Conservation (phyloP, 345 rosid species). For the Hibiscus tridactylites region DNA sequence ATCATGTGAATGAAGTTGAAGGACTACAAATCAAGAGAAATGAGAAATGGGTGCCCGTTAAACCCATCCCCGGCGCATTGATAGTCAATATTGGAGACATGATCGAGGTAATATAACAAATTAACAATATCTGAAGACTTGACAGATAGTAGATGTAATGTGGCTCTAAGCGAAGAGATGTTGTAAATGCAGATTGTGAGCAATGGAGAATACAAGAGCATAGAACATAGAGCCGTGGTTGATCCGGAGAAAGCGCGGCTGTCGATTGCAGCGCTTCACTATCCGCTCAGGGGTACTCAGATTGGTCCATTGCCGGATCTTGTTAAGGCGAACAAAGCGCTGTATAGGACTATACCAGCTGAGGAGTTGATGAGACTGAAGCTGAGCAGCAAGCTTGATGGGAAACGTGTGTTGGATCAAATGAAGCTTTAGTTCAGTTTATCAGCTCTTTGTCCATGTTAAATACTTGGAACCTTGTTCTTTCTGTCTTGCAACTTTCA, state of each 20-base stretch:
- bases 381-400: slow-evolving; percentile 26
- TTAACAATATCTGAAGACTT: neutral
- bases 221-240: slow-evolving; percentile 10
- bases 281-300: neutral
- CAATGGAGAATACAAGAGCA: slow-evolving; percentile 6
- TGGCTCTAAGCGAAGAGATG: neutral
- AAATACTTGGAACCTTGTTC: too few species aligned
- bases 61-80: slow-evolving; percentile 24
- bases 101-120: slow-evolving; percentile 34
- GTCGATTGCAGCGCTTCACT: neutral
- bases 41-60: slow-evolving; percentile 28
- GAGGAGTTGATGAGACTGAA: slow-evolving; percentile 14
- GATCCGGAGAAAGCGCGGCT: neutral
- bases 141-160: neutral
- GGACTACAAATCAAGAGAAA: slow-evolving; percentile 28
- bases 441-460: too few species aligned
- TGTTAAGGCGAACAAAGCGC: neutral
- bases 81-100: slow-evolving; percentile 37
- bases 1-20: slow-evolving; percentile 19
- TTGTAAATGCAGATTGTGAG: slow-evolving; percentile 1
- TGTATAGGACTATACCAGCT: slow-evolving; percentile 11
- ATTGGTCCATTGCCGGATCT: slow-evolving; percentile 8
- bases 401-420: slow-evolving; percentile 19
- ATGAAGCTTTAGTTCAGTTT: slow-evolving; percentile 14
- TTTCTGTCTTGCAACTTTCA: too few species aligned